Conservation (phyloP, 2,329 filamentous ascomycete species). For the Trichoderma asperellum region DNA sequence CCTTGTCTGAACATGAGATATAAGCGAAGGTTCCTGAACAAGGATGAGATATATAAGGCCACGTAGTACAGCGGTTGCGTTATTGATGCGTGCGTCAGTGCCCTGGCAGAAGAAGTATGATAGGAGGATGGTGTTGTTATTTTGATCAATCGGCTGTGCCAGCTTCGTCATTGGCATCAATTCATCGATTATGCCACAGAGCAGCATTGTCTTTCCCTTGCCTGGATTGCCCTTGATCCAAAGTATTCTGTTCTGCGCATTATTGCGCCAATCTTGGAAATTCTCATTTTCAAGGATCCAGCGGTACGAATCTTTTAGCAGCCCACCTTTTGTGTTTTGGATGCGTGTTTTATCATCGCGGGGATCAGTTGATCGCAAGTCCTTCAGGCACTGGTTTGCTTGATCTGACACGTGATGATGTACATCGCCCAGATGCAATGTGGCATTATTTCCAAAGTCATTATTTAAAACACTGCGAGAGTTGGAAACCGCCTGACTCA, state of each 20-base stretch:
- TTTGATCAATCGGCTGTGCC: not conserved
- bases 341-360: conserved; percentile 2
- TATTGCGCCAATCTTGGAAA: not conserved
- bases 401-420: not conserved
- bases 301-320: not conserved
- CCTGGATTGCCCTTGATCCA: conserved; percentile 8
- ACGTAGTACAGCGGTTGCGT: not conserved
- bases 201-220: conserved; percentile 2
- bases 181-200: not conserved
- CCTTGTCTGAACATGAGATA: not conserved
- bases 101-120: conserved; percentile 11
- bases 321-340: not conserved
- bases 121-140: not conserved
- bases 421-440: not conserved
- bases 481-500: too few species aligned
- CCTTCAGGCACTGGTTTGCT: not conserved
- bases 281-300: not conserved
- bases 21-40: not conserved
- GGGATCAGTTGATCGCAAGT: not conserved
- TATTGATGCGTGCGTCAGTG: not conserved
- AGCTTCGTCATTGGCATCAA: not conserved
- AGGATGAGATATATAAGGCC: not conserved
- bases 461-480: not conserved
- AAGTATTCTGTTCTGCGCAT: not conserved
- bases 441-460: not conserved